Base-by-base conservation (phyloP, 2,329 filamentous ascomycete species). In the Epicoccum nigrum region DNA sequence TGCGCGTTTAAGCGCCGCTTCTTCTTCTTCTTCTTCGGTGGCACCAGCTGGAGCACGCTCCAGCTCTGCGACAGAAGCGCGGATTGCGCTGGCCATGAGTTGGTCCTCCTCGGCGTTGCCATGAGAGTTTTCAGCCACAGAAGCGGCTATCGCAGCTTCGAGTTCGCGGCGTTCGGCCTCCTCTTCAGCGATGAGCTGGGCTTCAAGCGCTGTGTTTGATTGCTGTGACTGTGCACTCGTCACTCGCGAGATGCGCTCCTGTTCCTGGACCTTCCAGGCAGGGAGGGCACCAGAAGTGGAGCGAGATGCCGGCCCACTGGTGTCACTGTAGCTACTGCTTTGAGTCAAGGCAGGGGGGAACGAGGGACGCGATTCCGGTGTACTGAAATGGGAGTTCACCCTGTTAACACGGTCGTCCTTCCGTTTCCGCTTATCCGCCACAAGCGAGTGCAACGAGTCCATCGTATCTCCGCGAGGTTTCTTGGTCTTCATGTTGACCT, bases 51-150 rank as follows among this genome's bases (percentile, higher is more conserved):
- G 63, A 4, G 60, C 63, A 13, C 65, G 61, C 48, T 81, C 75
- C 7, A 86, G 69, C 60, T 89, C 85, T 12, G 75, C 76, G 13
- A 94, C 79, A 56, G 87, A 90, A 4, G 88, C 85, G 12, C 88
- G 81, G 42, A 95, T 88, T 1, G 89, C 89, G 16, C 83, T 79
- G 66, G 92, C 90, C 39, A 95, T 80, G 51, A 83, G 78, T 17
- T 80, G 80, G 63, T 94, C 90, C 69, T 94, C 88, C 16, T 84
- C 79, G 0, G 79, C 67, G 56, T 93, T 80, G 9, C 90, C 89
- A 1, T 77, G 80, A 0, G 88, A 92, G 0, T 88, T 91, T 65
- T 88, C 82, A 7, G 77, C 76, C 1, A 94, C 87, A 1, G 70
- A 73, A 2, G 66, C 78, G 45, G 80, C 81, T 51, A 94, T 93